These are phyloP conservation scores for Suillus brevipes DNA, from an alignment of 768 basidiomycete species.

Conservation along the genomic window DNA sequence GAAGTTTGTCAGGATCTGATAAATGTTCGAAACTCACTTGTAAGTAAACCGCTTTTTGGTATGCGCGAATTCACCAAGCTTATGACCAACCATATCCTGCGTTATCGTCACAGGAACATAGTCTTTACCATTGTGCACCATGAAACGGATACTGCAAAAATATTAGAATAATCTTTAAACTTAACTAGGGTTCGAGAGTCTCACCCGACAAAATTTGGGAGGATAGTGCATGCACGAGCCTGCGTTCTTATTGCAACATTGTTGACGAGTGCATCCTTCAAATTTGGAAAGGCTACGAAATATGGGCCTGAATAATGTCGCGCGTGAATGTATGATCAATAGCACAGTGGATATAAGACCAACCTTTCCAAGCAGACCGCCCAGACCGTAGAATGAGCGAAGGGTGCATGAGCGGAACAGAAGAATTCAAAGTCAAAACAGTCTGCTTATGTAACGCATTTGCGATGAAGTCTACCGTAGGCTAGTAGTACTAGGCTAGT, in stretches of 20 bases:
- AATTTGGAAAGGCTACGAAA: constrained; percentile 90
- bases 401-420: constrained; percentile 55
- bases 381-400: constrained; percentile 60
- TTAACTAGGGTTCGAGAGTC: constrained; percentile 23
- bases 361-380: constrained; percentile 87
- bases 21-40: constrained; percentile 56
- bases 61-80: constrained; percentile 91
- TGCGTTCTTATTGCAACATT: constrained; percentile 88
- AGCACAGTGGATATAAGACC: constrained; percentile 10
- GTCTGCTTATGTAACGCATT: background rate
- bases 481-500: too few species aligned
- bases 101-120: constrained; percentile 85
- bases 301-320: constrained; percentile 67
- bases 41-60: constrained; percentile 87
- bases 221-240: constrained; percentile 86
- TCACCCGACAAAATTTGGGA: constrained; percentile 95
- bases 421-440: background rate
- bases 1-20: constrained; percentile 4
- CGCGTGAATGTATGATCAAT: background rate
- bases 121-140: constrained; percentile 93
- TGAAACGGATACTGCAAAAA: constrained; percentile 68
- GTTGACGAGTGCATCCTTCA: constrained; percentile 76
- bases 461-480: background rate
- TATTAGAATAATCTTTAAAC: background rate
- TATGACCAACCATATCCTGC: constrained; percentile 99